Evolutionary conservation across 768 basidiomycete species (phyloP), one percentile per base, ranked within the genome.

Genomic region (Fistulinella prunicolor): DNA sequence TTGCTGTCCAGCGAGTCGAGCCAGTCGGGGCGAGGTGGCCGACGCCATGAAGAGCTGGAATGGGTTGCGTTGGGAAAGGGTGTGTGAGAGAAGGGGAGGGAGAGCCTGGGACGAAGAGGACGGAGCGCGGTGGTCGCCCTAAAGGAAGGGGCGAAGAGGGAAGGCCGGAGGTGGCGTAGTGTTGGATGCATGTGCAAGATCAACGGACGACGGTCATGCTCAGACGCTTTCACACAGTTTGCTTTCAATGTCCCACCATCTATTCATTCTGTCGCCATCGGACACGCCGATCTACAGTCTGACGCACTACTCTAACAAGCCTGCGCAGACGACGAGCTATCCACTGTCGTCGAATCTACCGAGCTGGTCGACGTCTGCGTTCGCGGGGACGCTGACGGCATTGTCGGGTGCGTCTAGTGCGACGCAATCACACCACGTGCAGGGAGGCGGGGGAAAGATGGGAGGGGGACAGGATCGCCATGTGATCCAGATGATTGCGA

Each of bases 401-500:
- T 67, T 93, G 46, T 92, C 89, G 17, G 90, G 90, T 4, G 90
- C 91, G 13, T 83, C 89, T 17, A 86, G 82, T 60, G 79, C 86
- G 20, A 79, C 79, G 5, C 85, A 89, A 59, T 59, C 74, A 28
- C 70, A 71, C 55, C 81, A 83, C 53, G 75, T 79, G 17, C 74
- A 79, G 36, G 80, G 84, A n/a, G 83, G 81, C 16, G 74, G 73
- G 10, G 79, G 79, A 28, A 74, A 80, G 56, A 81, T 88, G 67
- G 89, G 86, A 10, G 86, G 87, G 6, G 90, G 86, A 13, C 86
- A 86, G 69, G 88, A 91, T 62, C 76, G 89, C 44, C 93, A 96
- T 78, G 91, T 99, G 50, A 89, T 94, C 60, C 95, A 98, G 74
- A 96, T 99, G 90, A 93, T 98, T 62, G 95, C 94, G 19, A 95